Conservation (phyloP, 78 protist species). For the Guillardia theta region DNA sequence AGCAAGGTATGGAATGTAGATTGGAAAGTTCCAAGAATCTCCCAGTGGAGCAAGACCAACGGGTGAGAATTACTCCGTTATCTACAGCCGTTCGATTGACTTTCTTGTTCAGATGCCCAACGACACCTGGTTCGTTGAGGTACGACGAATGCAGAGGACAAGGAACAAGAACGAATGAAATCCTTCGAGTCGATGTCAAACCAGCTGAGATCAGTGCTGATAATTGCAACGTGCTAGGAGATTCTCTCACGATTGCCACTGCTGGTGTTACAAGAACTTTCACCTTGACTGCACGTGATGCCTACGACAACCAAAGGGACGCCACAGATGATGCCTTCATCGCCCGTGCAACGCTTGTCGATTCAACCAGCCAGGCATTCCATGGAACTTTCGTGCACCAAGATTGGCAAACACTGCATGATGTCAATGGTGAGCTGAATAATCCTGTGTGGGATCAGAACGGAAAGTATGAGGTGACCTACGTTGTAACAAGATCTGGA, state of each 20-base stretch:
- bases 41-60: neutral
- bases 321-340: neutral
- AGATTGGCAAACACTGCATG: neutral
- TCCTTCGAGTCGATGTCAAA: neutral
- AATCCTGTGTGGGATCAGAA: neutral
- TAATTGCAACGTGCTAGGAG: neutral
- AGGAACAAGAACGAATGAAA: neutral
- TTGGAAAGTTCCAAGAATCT: too few relatives aligned
- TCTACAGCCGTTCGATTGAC: neutral
- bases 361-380: neutral
- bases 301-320: constrained; percentile 7
- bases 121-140: neutral
- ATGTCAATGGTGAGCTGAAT: neutral
- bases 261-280: neutral
- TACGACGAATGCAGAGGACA: neutral
- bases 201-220: neutral
- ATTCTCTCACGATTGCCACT: neutral
- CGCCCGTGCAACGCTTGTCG: constrained; percentile 7
- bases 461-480: neutral
- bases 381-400: neutral
- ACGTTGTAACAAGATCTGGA: neutral
- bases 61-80: neutral
- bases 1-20: neutral
- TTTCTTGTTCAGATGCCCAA: neutral
- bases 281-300: constrained; percentile 2